Evolutionary conservation across 768 basidiomycete genomes (phyloP).

Genomic region (Nidularia pulvinata): DNA sequence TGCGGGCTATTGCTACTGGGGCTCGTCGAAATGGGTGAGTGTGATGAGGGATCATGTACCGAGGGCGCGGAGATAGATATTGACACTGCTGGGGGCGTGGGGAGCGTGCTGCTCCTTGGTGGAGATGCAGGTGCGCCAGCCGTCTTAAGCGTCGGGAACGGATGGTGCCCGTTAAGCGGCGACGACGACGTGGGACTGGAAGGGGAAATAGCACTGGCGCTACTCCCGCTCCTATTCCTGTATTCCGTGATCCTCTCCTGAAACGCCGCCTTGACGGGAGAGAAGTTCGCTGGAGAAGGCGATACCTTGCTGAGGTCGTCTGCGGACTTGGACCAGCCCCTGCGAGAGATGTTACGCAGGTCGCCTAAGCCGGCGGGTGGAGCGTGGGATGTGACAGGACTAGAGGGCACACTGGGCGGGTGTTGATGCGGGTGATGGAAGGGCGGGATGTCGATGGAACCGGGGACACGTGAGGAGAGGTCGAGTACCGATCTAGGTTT

Average conservation of each 20-base stretch:
- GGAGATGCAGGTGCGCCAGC: constrained; percentile 28
- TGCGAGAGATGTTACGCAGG: constrained; percentile 66
- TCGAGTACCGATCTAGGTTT: constrained; percentile 67
- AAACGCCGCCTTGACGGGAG: constrained; percentile 46
- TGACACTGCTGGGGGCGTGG: constrained; percentile 39
- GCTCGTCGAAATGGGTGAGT: constrained; percentile 15
- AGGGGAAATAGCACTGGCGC: constrained; percentile 40
- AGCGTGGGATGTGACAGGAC: constrained; percentile 19
- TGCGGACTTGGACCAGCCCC: constrained; percentile 78
- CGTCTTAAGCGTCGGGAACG: constrained; percentile 36
- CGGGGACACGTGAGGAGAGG: constrained; percentile 44
- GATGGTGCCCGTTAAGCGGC: constrained; percentile 32
- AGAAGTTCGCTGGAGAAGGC: constrained; percentile 19
- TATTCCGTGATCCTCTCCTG: constrained; percentile 70
- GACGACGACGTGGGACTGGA: constrained; percentile 29
- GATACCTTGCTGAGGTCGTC: constrained; percentile 72
- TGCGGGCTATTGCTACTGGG: constrained; percentile 26
- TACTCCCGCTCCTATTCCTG: constrained; percentile 57
- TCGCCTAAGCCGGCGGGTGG: constrained; percentile 57
- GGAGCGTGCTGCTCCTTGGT: constrained; percentile 29
- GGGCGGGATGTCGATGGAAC: constrained; percentile 40
- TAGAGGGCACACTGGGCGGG: constrained; percentile 36
- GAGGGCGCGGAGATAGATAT: constrained; percentile 47
- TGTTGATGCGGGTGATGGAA: no score
- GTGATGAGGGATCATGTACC: constrained; percentile 23